Base-by-base conservation (phyloP, 139 green algal genomes). In the Ettlia oleoabundans region DNA sequence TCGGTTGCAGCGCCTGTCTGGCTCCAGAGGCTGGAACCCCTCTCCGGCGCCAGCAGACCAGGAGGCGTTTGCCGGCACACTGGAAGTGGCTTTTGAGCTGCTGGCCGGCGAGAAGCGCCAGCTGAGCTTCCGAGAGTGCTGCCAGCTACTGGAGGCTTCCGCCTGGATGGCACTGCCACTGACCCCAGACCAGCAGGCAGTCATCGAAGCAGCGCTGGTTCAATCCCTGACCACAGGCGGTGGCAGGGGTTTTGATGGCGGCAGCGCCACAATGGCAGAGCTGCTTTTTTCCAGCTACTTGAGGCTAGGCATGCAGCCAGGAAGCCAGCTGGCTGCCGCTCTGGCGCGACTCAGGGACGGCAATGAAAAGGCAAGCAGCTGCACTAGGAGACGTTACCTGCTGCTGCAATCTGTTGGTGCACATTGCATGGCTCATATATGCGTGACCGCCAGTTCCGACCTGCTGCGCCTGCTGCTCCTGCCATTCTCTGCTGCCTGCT, bases 231-330 rank as follows among this genome's bases (percentile, higher is more conserved):
- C n/a, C n/a, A n/a, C n/a, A n/a, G n/a, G n/a, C n/a, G n/a, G n/a
- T n/a, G n/a, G n/a, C n/a, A n/a, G n/a, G n/a, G n/a, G n/a, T n/a
- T n/a, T n/a, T n/a, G n/a, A n/a, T n/a, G n/a, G n/a, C n/a, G n/a
- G n/a, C n/a, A n/a, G n/a, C n/a, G n/a, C n/a, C n/a, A n/a, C n/a
- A n/a, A n/a, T n/a, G n/a, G n/a, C n/a, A n/a, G 40, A 52, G 35
- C 15, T n/a, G 7, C 42, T 76, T 40, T n/a, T 61, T 3, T 24
- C 40, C 40, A 19, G 22, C 6, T 76, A 76, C 41, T 13, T 76
- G 40, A 40, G 68, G 68, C 68, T 76, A 26, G 68, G 68, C 4
- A 26, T 76, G 68, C 68, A 61, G 68, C 68, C 68, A 41, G 67
- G 67, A 24, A 4, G 24, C 4, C 24, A 33, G 67, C 67, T 75